Conservation (phyloP, 208 protist species). For the Borovskyia barvae region DNA sequence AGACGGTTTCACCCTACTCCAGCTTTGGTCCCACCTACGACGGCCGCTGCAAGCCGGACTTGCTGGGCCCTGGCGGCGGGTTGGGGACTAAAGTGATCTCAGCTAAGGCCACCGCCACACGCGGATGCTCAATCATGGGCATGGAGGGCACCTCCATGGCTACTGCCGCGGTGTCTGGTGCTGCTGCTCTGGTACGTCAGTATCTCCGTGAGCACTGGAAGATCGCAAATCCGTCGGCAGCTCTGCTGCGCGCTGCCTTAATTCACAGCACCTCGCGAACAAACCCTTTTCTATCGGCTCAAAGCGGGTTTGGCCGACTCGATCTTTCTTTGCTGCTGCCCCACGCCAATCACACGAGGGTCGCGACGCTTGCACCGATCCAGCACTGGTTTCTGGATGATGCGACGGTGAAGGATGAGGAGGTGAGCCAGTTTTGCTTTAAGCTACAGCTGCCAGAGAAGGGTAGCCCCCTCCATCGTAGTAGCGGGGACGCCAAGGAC, state of each 20-base stretch:
- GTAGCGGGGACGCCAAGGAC: neutral
- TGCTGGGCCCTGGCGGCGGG: constrained; percentile 66
- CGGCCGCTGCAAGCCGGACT: constrained; percentile 78
- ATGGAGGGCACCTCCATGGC: constrained; percentile 92
- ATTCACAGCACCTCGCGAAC: constrained; percentile 50
- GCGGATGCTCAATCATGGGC: constrained; percentile 28
- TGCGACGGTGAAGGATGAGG: constrained; percentile 13
- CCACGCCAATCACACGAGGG: constrained; percentile 7
- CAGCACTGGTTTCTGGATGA: constrained; percentile 20
- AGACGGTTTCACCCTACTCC: constrained; percentile 51
- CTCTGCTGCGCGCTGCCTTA: constrained; percentile 55
- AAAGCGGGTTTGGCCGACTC: constrained; percentile 57
- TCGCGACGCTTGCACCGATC: neutral
- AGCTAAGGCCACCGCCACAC: neutral
- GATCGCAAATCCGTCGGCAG: constrained; percentile 38
- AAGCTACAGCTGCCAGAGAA: neutral
- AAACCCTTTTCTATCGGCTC: neutral
- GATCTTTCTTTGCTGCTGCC: constrained; percentile 65
- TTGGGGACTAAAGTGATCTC: constrained; percentile 5
- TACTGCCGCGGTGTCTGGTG: constrained; percentile 69
- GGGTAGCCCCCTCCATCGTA: neutral
- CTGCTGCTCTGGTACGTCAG: constrained; percentile 83
- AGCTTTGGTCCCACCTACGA: constrained; percentile 81
- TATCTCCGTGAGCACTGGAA: constrained; percentile 59
- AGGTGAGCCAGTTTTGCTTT: constrained; percentile 25